These are phyloP conservation scores for Suhomyces pyralidae DNA, from an alignment of 805 yeast species.

Conservation along the genomic window DNA sequence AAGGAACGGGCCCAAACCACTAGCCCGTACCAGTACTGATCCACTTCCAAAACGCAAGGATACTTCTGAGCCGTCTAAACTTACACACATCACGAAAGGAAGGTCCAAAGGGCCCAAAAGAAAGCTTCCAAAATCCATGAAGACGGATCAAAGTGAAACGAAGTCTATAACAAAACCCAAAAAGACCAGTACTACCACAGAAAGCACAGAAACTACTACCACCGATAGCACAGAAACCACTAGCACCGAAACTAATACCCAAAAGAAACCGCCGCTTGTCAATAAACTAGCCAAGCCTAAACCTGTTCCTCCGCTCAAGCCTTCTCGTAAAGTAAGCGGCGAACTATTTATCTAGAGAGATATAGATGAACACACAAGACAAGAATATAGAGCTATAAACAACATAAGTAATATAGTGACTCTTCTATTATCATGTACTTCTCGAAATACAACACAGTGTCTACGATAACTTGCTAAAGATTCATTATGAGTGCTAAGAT, in stretches of 20 bases:
- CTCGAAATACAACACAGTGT: too few relatives aligned
- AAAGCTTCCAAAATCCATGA: conserved; percentile 36
- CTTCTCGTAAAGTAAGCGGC: conserved; percentile 27
- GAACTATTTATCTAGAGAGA: conserved; percentile 25
- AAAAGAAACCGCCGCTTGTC: conserved; percentile 19
- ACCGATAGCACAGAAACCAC: background rate
- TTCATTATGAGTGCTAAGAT: too few relatives aligned
- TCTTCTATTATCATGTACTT: too few relatives aligned
- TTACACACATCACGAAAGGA: conserved; percentile 44
- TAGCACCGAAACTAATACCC: background rate
- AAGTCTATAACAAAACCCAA: too few relatives aligned
- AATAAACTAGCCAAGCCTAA: conserved; percentile 22
- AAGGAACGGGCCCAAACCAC: background rate
- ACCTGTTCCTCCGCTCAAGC: conserved; percentile 19
- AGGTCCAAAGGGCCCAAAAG: conserved; percentile 54
- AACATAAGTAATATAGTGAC: too few relatives aligned
- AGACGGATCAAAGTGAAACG: too few relatives aligned
- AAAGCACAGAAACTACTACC: too few relatives aligned
- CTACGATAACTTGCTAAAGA: too few relatives aligned
- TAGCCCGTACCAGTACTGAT: conserved; percentile 10
- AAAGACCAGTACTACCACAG: too few relatives aligned
- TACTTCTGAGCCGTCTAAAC: conserved; percentile 14
- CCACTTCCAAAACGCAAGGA: conserved; percentile 11
- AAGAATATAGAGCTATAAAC: too few relatives aligned
- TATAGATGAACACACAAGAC: too few relatives aligned